Base-by-base conservation (phyloP, 441 rosid genomes). In the Corymbia citriodora region DNA sequence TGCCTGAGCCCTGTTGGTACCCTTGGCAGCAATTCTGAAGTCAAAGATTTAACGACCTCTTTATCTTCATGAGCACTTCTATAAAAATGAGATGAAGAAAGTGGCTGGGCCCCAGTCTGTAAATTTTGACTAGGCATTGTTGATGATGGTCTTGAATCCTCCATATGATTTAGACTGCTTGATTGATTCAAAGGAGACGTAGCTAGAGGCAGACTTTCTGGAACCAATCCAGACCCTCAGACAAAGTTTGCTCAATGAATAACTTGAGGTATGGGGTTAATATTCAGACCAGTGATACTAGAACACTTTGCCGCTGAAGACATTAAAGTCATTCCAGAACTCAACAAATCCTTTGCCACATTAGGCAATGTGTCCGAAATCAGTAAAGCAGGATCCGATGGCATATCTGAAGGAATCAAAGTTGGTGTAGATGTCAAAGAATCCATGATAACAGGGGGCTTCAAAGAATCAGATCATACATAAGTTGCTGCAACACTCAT, bases 101-200 rank as follows among this genome's bases (percentile, higher is more conserved):
- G 86, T 83, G 88, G 59, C 7, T 90, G 19, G 85, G 90, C 74
- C 70, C 21, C 93, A 81, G 95, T 79, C 88, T 93, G 95, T 88
- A 92, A 86, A 63, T 94, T 92, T 88, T 94, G 94, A 53, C 94
- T 93, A 4, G 94, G 94, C 19, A 93, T 93, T 36, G 57, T 53
- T 21, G 63, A 61, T 87, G 89, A 90, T 57, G 93, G 92, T n/a
- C 79, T 88, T 79, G 88, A 45, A 89, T 89, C 83, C 29, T 17
- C 82, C 65, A 7, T 29, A 25, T 86, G 85, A 63, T 45, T 82
- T 2, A 92, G 86, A 91, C 70, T 90, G 63, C 91, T 89, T 68
- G 90, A 87, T 88, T 89, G 92, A 9, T 23, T 36, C 72, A 63
- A 17, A 53, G 83, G 57, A 4, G 91, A 36, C 16, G 40, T 59